A percentile compares a stretch with the other conserved stretches of the same genome.
Evolutionary conservation across 1,139 yeast genomes (phyloP).

Genomic region (Kurtzmaniella quercitrusa): DNA sequence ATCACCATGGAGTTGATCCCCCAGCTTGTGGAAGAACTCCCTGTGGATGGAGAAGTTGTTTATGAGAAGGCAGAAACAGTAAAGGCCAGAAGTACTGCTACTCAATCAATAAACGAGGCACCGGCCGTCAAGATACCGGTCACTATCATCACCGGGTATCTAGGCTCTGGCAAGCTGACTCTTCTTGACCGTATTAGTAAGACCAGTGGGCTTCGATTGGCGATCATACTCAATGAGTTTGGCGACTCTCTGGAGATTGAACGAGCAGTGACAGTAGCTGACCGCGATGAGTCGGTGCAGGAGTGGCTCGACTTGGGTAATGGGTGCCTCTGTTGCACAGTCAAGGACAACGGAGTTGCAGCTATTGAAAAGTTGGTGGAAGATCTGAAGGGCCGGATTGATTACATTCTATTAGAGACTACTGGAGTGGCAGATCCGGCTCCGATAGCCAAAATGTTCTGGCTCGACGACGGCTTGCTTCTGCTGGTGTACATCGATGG

Average conservation of each 20-base stretch:
- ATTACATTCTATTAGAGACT: constrained; percentile 86
- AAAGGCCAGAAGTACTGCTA: not conserved
- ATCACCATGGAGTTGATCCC: constrained; percentile 28
- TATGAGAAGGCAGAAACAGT: not conserved
- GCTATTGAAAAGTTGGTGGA: constrained; percentile 89
- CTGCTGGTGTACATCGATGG: constrained; percentile 90
- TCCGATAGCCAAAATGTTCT: constrained; percentile 94
- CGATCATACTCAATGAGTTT: constrained; percentile 87
- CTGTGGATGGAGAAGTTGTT: constrained; percentile 7
- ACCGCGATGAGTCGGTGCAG: constrained; percentile 55
- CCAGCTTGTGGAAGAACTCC: constrained; percentile 38
- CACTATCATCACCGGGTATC: constrained; percentile 88
- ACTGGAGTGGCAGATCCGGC: constrained; percentile 99
- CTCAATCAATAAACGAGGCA: not conserved
- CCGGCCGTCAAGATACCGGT: constrained; percentile 63
- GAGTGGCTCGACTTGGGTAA: constrained; percentile 97
- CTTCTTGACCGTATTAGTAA: constrained; percentile 69
- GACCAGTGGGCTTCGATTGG: constrained; percentile 66
- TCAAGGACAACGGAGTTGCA: constrained; percentile 87
- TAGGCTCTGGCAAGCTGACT: constrained; percentile 95
- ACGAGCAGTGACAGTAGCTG: constrained; percentile 74
- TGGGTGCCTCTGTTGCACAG: constrained; percentile 95
- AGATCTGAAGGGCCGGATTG: constrained; percentile 68
- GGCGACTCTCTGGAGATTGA: constrained; percentile 90
- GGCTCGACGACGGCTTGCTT: constrained; percentile 88